Evolutionary conservation across 768 basidiomycete species (phyloP), one percentile per base, ranked within the genome.

Genomic region (Amanita molliuscula): DNA sequence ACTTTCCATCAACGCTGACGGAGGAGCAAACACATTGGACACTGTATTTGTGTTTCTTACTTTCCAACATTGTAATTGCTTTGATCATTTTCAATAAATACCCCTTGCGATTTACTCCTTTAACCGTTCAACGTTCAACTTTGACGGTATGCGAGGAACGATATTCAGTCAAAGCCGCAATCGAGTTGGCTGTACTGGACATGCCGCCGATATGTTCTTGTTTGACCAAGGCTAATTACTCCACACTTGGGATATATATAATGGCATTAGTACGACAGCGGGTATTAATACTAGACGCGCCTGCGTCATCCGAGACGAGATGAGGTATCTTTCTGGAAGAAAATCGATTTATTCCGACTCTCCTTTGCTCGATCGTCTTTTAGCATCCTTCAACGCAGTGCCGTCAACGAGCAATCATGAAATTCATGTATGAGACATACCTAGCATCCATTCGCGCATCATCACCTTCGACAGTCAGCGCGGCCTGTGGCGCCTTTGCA

Each of bases 401-500:
- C 3, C 15, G 35, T 48, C 33, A 37, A 48, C 54, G 40, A 50
- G 41, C 50, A 16, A 23, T 8, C 28, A 20, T 6, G 23, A 35
- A 42, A 29, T 21, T 33, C 7, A 41, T 33, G 47, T 26, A 13
- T 43, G 29, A 21, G 33, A 60, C 84, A 48, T 46, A 93, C 95
- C 92, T 75, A 33, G 85, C 70, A 67, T 99, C 90, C 35, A 92
- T 71, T 34, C 95, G 73, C 1, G 85, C 81, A 65, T 99, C 95
- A 52, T 95, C 94, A 13, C 89, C 89, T 65, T 97, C 90, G 1
- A 97, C 82, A 1, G 83, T 83, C 0, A 97, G 65, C 25, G 86
- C 79, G 1, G 92, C 81, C 56, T 91, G 80, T 0, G 94, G 89
- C 21, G 82, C 89, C 66, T 94, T 95, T 6, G 95, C 94, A 28